A percentile compares a stretch with the other conserved stretches of the same genome.
These are phyloP conservation scores for Mycena venus DNA, from an alignment of 768 basidiomycete genomes.

Conservation along the genomic window DNA sequence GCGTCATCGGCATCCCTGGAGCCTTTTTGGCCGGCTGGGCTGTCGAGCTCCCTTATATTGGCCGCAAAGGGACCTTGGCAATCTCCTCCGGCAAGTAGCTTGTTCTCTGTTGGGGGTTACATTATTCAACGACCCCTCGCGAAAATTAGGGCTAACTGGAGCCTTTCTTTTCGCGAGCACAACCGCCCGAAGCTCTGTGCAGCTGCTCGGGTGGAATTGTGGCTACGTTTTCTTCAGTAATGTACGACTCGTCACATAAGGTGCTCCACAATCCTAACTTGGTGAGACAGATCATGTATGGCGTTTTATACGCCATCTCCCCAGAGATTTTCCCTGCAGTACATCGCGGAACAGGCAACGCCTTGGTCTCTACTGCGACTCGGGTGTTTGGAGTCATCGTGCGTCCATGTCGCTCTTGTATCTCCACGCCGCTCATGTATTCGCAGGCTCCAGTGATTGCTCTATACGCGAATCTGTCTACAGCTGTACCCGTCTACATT, in stretches of 20 bases:
- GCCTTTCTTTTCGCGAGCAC: slow-evolving; percentile 82
- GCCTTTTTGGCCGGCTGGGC: slow-evolving; percentile 80
- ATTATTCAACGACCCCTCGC: slow-evolving; percentile 60
- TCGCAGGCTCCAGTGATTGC: slow-evolving; percentile 79
- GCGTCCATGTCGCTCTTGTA: slow-evolving; percentile 35
- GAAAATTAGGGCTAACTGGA: slow-evolving; percentile 76
- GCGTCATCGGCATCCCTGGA: slow-evolving; percentile 76
- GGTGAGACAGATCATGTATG: slow-evolving; percentile 74
- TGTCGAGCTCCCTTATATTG: slow-evolving; percentile 74
- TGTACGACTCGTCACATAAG: slow-evolving; percentile 46
- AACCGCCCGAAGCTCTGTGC: slow-evolving; percentile 69
- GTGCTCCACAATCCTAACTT: neutral
- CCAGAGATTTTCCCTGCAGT: slow-evolving; percentile 81
- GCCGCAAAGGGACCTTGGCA: slow-evolving; percentile 76
- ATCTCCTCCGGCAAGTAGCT: slow-evolving; percentile 69
- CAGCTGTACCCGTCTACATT: slow-evolving; percentile 80
- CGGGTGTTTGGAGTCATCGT: slow-evolving; percentile 81
- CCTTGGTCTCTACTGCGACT: slow-evolving; percentile 69
- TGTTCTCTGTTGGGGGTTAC: slow-evolving; percentile 33
- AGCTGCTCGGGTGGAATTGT: slow-evolving; percentile 81
- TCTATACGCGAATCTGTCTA: slow-evolving; percentile 73
- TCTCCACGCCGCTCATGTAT: neutral
- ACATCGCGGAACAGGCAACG: slow-evolving; percentile 81
- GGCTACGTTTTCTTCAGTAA: slow-evolving; percentile 77
- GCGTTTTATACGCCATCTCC: slow-evolving; percentile 78